Percentiles rank a stretch among this genome's conserved stretches.
Evolutionary conservation across 441 rosid species (phyloP).

Genomic region (Lepidium campestre): DNA sequence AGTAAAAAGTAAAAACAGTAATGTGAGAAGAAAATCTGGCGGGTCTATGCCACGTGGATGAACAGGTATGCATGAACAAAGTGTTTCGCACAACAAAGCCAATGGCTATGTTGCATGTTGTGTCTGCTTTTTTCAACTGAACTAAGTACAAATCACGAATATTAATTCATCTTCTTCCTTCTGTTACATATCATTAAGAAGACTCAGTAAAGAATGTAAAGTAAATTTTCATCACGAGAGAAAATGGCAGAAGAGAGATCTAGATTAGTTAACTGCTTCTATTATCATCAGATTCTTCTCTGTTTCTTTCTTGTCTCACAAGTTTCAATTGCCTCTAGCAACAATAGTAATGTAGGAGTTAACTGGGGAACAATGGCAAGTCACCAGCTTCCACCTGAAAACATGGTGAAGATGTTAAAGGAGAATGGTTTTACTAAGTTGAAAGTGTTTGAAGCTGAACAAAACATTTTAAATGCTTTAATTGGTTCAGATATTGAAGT

Average conservation of each 20-base stretch:
- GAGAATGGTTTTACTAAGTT: conserved; percentile 40
- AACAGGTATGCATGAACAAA: conserved; percentile 28
- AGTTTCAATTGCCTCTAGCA: conserved; percentile 21
- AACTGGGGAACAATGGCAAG: conserved; percentile 61
- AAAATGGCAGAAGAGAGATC: conserved; percentile 18
- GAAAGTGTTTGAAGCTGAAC: conserved; percentile 56
- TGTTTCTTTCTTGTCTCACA: conserved; percentile 17
- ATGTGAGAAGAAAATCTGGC: neutral
- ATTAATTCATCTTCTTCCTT: conserved; percentile 9
- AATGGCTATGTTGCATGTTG: conserved; percentile 20
- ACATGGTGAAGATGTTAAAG: conserved; percentile 43
- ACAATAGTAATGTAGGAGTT: conserved; percentile 35
- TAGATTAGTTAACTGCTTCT: neutral
- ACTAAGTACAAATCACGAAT: conserved; percentile 32
- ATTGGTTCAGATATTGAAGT: conserved; percentile 49
- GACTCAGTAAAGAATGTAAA: conserved; percentile 7
- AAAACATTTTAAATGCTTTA: conserved; percentile 39
- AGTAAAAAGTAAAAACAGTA: no score
- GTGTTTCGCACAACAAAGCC: conserved; percentile 17
- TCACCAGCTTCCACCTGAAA: conserved; percentile 46
- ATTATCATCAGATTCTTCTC: conserved; percentile 20
- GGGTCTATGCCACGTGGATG: conserved; percentile 23
- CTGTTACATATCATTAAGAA: neutral
- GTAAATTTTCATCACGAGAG: neutral
- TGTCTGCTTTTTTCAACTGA: conserved; percentile 32